phyloP scores from a whole-genome alignment of 257 asterid genomes.

The Scutellaria minor region DNA sequence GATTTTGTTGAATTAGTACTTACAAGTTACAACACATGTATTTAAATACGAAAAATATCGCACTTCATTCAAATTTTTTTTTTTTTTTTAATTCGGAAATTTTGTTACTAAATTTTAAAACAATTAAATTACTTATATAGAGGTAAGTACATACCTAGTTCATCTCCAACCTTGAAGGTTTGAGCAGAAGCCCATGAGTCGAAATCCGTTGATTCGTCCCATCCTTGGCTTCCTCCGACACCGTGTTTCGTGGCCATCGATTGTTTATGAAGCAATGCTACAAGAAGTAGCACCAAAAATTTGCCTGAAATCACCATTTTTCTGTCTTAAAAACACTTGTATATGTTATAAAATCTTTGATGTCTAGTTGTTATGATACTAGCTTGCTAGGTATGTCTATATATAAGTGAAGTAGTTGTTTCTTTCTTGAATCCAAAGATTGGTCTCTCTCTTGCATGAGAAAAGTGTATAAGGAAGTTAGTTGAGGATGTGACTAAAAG shows the following conservation, averaged over 20 bases:
- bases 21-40: no score
- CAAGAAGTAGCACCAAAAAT: conserved; percentile 26
- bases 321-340: background rate
- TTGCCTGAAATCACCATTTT: conserved; percentile 41
- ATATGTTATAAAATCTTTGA: background rate
- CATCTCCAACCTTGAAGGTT: conserved; percentile 85
- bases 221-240: conserved; percentile 88
- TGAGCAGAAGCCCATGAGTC: conserved; percentile 68
- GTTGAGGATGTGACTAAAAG: conserved; percentile 6
- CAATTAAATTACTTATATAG: no score
- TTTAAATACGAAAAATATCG: no score
- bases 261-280: conserved; percentile 21
- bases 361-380: background rate
- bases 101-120: no score
- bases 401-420: conserved; percentile 18
- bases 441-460: background rate
- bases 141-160: conserved; percentile 50
- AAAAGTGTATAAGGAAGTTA: conserved; percentile 8
- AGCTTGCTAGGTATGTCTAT: conserved; percentile 16
- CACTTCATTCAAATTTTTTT: no score
- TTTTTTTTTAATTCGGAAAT: no score
- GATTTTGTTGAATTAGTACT: no score
- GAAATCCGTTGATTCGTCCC: conserved; percentile 85
- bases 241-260: conserved; percentile 54
- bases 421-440: conserved; percentile 40